These are phyloP conservation scores for Mucuna pruriens DNA, from an alignment of 306 rosid species.

Conservation along the genomic window DNA sequence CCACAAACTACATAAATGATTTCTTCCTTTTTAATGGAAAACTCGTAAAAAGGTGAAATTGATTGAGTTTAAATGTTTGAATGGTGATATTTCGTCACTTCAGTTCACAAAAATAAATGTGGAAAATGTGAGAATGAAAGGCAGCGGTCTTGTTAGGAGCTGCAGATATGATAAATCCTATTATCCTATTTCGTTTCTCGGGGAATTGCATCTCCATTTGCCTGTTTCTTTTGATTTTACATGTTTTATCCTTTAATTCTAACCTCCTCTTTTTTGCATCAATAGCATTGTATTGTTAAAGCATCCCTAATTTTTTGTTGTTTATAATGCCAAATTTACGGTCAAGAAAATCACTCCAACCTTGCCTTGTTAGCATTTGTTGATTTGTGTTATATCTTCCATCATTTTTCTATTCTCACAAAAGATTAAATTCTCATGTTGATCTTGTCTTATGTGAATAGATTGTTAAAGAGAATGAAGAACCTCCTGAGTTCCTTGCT, in stretches of 20 bases:
- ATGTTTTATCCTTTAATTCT: neutral
- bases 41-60: neutral
- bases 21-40: neutral
- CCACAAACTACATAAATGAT: neutral
- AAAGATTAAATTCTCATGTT: slow-evolving; percentile 29
- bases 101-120: neutral
- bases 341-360: neutral
- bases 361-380: neutral
- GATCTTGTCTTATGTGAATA: slow-evolving; percentile 47
- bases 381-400: slow-evolving; percentile 5
- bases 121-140: neutral
- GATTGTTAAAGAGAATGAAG: slow-evolving; percentile 84
- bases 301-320: neutral
- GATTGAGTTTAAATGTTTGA: neutral
- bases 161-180: neutral
- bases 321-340: neutral
- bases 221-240: slow-evolving; percentile 21
- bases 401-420: neutral
- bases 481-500: slow-evolving; percentile 70
- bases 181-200: neutral
- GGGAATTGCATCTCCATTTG: neutral
- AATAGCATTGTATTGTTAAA: neutral
- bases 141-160: neutral
- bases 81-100: neutral
- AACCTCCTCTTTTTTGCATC: neutral